Conservation (phyloP, 345 rosid genomes). For the Turnera subulata region DNA sequence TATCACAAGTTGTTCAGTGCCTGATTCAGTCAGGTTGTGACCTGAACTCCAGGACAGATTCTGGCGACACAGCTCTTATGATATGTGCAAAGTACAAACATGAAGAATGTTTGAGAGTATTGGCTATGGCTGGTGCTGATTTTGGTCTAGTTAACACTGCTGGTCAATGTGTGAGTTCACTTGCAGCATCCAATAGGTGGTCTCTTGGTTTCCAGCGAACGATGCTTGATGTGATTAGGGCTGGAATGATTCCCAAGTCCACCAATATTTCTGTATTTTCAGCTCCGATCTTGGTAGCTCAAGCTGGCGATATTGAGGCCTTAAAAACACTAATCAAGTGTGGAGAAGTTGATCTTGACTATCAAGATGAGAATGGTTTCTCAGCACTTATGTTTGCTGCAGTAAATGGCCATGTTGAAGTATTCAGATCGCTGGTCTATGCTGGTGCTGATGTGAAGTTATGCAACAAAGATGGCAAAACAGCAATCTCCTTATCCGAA, state of each 20-base stretch:
- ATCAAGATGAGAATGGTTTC: constrained; percentile 77
- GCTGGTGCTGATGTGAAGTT: constrained; percentile 95
- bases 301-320: constrained; percentile 70
- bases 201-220: constrained; percentile 59
- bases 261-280: constrained; percentile 54
- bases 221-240: constrained; percentile 46
- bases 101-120: constrained; percentile 45
- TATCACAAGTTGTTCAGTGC: constrained; percentile 46
- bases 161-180: constrained; percentile 48
- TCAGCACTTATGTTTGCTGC: constrained; percentile 93
- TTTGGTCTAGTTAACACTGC: constrained; percentile 58
- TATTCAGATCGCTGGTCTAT: constrained; percentile 64
- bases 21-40: constrained; percentile 61
- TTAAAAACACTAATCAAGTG: constrained; percentile 41
- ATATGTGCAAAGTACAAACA: constrained; percentile 59
- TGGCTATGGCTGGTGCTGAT: constrained; percentile 82
- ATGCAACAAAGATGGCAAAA: constrained; percentile 59
- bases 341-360: constrained; percentile 47
- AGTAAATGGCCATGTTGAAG: constrained; percentile 68
- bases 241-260: constrained; percentile 58
- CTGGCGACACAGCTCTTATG: constrained; percentile 77
- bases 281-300: constrained; percentile 55
- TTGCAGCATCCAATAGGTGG: constrained; percentile 59
- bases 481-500: constrained; percentile 66
- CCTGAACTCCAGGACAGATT: constrained; percentile 62